Base-by-base conservation (phyloP, 106 monocot genomes). In the Alisma plantagoaquatica region DNA sequence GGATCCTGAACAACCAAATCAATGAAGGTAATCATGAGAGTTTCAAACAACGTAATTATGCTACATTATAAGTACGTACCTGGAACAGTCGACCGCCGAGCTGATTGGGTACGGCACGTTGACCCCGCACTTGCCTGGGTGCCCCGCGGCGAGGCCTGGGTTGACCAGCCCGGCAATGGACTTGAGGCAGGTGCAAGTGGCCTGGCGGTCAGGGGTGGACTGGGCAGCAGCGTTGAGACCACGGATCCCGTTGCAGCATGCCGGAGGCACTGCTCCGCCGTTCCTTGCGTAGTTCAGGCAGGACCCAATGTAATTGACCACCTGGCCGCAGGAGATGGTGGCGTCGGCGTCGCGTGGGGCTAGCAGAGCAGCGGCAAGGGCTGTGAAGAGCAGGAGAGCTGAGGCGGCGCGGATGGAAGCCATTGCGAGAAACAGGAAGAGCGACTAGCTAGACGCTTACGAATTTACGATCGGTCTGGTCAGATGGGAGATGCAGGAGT, bases 111-210 rank as follows among this genome's bases (percentile, higher is more conserved):
- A 69, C 10, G 52, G 64, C 22, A 75, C 42, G n/a, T 24, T 59
- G 24, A 64, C 64, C 9, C 69, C 64, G 16, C 75, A 69, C 53
- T 57, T 53, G 12, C 53, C 18, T 6, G 69, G 69, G 12, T 69
- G 29, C 0, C 59, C 63, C 22, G 69, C 58, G 23, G 51, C 46
- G 29, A 41, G 30, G 1, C 12, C 31, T 3, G 45, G 41, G 12
- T 65, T 70, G 17, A 60, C 22, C 0, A 17, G 9, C 18, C 2
- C 20, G 7, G 60, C 27, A 0, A 42, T 1, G 0, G 8, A 16
- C 70, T 70, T 76, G 32, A 76, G 64, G 64, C 75, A 76, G 20
- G 1, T 26, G 54, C 75, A 70, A 0, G 63, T 43, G 2, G 49
- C n/a, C 45, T 73, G 65, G 35, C 73, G 73, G 35, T 54, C 73